Base-by-base conservation (phyloP, 1,284 basidiomycete species). In the Moniliophthora roreri region DNA sequence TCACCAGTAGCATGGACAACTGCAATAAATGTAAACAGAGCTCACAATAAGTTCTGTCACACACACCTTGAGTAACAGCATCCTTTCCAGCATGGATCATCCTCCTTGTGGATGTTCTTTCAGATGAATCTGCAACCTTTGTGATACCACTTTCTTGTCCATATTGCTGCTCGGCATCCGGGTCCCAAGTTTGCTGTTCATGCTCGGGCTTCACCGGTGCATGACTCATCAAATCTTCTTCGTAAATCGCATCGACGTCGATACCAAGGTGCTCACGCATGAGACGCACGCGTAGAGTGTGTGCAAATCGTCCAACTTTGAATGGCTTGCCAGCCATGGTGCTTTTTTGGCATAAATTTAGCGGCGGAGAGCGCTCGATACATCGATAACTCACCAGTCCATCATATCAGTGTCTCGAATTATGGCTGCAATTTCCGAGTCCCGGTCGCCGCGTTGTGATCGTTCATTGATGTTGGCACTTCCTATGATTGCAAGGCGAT, bases 391-490 rank as follows among this genome's bases (percentile, higher is more conserved):
- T 54, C 60, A 89, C 91, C 91, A 81, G 57, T 94, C 85, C 53
- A 99, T 89, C 91, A 98, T 90, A 66, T 99, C 97, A 4, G 95
- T 98, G 66, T 99, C 96, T 54, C 95, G 81, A 50, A 99, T 89
- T 44, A 99, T 85, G 38, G 91, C 87, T 4, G 95, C 92, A 18
- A 99, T 72, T 68, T 99, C 96, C 4, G 95, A 98, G 70, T 99
- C 96, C 40, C 97, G 87, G 69, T 99, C 96, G 36, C 96, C 96
- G 20, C 93, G 81, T 68, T 95, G 93, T 28, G 93, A 96, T 32
- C 96, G 85, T 70, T 99, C 96, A 67, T 99, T 99, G 77, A 99
- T 96, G 68, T 99, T 99, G 16, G 96, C 96, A 54, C 95, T 97
- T n/a, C 96, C 96, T 62, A 98, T 98, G 60, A 99, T 93, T n/a